These are phyloP conservation scores for Boletus barrowsii DNA, from an alignment of 768 basidiomycete genomes.

Conservation along the genomic window DNA sequence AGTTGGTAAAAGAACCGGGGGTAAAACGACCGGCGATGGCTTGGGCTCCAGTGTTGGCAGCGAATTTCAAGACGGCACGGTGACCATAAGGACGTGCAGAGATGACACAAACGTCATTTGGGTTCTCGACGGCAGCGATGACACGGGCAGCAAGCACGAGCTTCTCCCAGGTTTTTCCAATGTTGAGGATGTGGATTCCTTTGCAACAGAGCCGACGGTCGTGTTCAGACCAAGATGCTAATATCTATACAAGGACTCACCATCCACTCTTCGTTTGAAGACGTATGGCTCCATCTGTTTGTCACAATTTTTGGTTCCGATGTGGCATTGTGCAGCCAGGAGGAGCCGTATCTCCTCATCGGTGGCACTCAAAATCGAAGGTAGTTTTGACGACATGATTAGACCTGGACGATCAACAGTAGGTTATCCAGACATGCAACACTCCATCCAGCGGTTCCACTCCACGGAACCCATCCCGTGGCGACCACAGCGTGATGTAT, in stretches of 20 bases:
- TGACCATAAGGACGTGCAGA: constrained; percentile 98
- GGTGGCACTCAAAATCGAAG: constrained; percentile 87
- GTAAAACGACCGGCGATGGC: constrained; percentile 99
- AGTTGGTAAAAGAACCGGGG: constrained; percentile 98
- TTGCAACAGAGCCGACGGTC: constrained; percentile 7
- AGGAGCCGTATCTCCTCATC: constrained; percentile 98
- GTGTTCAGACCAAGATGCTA: constrained; percentile 11
- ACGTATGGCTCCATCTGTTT: constrained; percentile 99
- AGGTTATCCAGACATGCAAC: constrained; percentile 29
- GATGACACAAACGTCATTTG: constrained; percentile 96
- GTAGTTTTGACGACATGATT: constrained; percentile 83
- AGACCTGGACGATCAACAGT: constrained; percentile 32
- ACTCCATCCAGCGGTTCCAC: constrained; percentile 36
- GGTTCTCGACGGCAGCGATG: constrained; percentile 97
- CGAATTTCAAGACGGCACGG: constrained; percentile 98
- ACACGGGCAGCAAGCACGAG: constrained; percentile 96
- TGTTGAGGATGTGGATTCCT: constrained; percentile 97
- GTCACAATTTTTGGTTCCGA: constrained; percentile 99
- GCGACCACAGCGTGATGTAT: constrained; percentile 1
- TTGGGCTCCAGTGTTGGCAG: constrained; percentile 96
- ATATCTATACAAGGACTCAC: constrained; percentile 45
- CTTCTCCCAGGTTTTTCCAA: constrained; percentile 99
- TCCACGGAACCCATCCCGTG: constrained; percentile 2
- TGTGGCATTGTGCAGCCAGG: constrained; percentile 92
- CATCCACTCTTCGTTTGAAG: constrained; percentile 94